Conservation (phyloP, 2,329 filamentous ascomycete genomes). For the Gliomastix tumulicola region DNA sequence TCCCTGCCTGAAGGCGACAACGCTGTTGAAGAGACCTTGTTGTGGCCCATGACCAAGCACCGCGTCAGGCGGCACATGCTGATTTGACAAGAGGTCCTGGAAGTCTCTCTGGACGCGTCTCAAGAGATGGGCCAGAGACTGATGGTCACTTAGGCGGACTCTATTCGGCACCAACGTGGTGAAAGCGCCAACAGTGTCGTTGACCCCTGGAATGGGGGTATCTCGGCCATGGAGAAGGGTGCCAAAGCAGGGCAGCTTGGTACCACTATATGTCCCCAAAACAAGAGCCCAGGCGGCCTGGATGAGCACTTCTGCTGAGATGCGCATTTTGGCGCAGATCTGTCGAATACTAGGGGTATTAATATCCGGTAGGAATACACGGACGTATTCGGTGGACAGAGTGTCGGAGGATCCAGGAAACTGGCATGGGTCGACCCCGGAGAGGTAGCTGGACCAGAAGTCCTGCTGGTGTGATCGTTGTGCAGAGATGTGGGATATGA, state of each 20-base stretch:
- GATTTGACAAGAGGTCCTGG: slow-evolving; percentile 1
- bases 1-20: slow-evolving; percentile 7
- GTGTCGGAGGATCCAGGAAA: neutral
- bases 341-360: neutral
- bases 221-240: neutral
- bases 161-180: neutral
- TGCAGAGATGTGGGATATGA: too few species aligned
- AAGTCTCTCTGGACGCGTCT: slow-evolving; percentile 2
- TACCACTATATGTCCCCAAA: neutral
- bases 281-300: neutral
- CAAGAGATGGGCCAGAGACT: neutral
- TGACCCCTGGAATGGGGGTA: neutral
- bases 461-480: neutral
- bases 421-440: neutral
- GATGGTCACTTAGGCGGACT: neutral
- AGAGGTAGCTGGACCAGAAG: neutral
- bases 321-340: neutral
- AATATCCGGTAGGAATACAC: neutral
- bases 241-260: neutral
- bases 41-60: slow-evolving; percentile 2
- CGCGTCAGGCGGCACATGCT: slow-evolving; percentile 5
- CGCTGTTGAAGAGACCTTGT: slow-evolving; percentile 8
- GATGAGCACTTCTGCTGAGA: neutral
- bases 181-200: neutral
- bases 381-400: neutral